A percentile compares a stretch with the other conserved stretches of the same genome.
phyloP scores from a whole-genome alignment of 1,284 basidiomycete genomes.

The Leccinum olivaceoglutinosum region DNA sequence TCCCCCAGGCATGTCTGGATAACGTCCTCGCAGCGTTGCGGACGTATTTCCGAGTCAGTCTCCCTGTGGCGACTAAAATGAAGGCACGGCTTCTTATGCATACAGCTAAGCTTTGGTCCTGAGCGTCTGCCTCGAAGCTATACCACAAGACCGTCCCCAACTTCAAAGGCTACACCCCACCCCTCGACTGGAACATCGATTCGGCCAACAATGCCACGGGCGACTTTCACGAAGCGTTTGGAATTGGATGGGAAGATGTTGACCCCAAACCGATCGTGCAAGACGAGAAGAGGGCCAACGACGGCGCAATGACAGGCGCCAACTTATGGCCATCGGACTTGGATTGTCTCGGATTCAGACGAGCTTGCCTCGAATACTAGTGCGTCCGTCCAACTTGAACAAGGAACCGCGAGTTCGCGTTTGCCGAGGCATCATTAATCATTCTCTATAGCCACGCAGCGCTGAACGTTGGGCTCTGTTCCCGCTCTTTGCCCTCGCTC shows the following conservation, averaged over 20 bases:
- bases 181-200: constrained; percentile 63
- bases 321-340: constrained; percentile 39
- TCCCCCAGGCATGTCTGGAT: constrained; percentile 51
- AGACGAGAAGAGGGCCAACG: constrained; percentile 20
- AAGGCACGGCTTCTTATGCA: constrained; percentile 35
- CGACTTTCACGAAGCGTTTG: constrained; percentile 84
- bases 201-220: constrained; percentile 48
- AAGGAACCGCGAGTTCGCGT: not conserved
- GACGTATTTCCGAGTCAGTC: constrained; percentile 51
- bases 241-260: constrained; percentile 62
- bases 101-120: not conserved
- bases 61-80: constrained; percentile 56
- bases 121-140: constrained; percentile 38
- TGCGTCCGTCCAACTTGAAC: not conserved
- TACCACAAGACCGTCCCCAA: constrained; percentile 66
- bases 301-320: constrained; percentile 52
- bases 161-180: constrained; percentile 77
- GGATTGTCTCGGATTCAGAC: constrained; percentile 21
- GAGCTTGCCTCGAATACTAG: constrained; percentile 23
- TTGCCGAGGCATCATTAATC: not conserved
- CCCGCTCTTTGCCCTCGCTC: constrained; percentile 79
- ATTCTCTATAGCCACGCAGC: constrained; percentile 47
- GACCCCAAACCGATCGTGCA: not conserved
- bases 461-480: constrained; percentile 67
- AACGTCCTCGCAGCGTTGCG: constrained; percentile 49